These are phyloP conservation scores for Saturnispora diversa DNA, from an alignment of 805 yeast species.

Conservation along the genomic window DNA sequence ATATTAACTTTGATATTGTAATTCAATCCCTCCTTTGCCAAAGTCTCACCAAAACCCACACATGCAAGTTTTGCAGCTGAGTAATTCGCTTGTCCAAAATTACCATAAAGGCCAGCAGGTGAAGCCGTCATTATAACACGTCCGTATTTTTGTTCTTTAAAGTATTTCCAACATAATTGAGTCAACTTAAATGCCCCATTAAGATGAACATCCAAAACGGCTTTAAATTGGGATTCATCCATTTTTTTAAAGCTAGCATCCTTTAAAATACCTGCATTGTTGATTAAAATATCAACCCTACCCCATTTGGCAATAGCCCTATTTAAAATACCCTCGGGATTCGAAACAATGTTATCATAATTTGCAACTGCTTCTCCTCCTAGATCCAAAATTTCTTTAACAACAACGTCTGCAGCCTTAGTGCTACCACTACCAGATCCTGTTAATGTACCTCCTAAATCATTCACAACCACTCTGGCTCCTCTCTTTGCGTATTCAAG, in stretches of 20 bases:
- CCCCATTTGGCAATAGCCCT: conserved; percentile 85
- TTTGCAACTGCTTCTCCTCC: conserved; percentile 93
- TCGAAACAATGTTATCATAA: conserved; percentile 77
- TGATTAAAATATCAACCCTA: conserved; percentile 77
- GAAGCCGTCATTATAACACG: conserved; percentile 90
- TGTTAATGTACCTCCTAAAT: conserved; percentile 74
- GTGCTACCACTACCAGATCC: conserved; percentile 64
- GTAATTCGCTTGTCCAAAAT: conserved; percentile 94
- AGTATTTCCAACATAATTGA: conserved; percentile 86
- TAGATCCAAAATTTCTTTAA: conserved; percentile 62
- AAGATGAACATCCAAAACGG: conserved; percentile 80
- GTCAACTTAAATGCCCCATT: conserved; percentile 83
- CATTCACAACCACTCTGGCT: conserved; percentile 92
- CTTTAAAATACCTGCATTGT: conserved; percentile 92
- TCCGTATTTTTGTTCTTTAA: conserved; percentile 79
- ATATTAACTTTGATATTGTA: conserved; percentile 78
- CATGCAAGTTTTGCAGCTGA: conserved; percentile 88
- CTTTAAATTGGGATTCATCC: conserved; percentile 69
- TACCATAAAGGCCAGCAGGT: conserved; percentile 95
- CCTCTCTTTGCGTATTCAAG: conserved; percentile 82
- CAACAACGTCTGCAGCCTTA: conserved; percentile 79
- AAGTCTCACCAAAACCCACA: conserved; percentile 87
- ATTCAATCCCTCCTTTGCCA: conserved; percentile 87
- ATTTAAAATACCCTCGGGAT: conserved; percentile 77
- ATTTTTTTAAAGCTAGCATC: conserved; percentile 83